Evolutionary conservation across 2,329 filamentous ascomycete species (phyloP).

Genomic region (Blumeriella jaapii): DNA sequence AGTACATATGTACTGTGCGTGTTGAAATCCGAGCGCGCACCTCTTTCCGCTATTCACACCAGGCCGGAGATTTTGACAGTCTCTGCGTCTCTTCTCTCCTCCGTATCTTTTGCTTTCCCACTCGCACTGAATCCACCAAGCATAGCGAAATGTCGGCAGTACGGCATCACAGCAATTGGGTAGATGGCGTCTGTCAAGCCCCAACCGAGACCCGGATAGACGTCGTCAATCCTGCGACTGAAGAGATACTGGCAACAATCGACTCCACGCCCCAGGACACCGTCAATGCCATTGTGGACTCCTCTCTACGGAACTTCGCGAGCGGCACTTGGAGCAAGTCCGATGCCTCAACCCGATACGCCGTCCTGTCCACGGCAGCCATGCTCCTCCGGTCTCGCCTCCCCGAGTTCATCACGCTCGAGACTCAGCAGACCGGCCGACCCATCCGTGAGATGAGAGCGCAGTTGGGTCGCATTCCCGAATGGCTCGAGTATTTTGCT

Average conservation of each 20-base stretch:
- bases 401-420: conserved; percentile 45
- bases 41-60: too few species aligned
- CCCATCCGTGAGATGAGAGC: conserved; percentile 59
- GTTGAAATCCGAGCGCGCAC: too few species aligned
- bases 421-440: conserved; percentile 57
- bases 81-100: not conserved
- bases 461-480: conserved; percentile 52
- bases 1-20: too few species aligned
- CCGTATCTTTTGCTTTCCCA: not conserved
- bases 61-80: too few species aligned
- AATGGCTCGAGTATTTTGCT: conserved; percentile 64
- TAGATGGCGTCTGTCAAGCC: conserved; percentile 12
- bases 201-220: conserved; percentile 7
- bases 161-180: conserved; percentile 15
- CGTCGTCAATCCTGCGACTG: conserved; percentile 16
- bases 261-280: conserved; percentile 11
- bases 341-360: conserved; percentile 35
- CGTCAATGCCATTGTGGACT: conserved; percentile 10
- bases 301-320: conserved; percentile 14
- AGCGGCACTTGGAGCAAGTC: conserved; percentile 12
- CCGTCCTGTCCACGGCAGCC: conserved; percentile 50
- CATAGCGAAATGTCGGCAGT: not conserved
- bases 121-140: not conserved
- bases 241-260: conserved; percentile 14
- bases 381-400: conserved; percentile 40